Base-by-base conservation (phyloP, 192 early-diverging fungal genomes). In the Coemansia sp. region DNA sequence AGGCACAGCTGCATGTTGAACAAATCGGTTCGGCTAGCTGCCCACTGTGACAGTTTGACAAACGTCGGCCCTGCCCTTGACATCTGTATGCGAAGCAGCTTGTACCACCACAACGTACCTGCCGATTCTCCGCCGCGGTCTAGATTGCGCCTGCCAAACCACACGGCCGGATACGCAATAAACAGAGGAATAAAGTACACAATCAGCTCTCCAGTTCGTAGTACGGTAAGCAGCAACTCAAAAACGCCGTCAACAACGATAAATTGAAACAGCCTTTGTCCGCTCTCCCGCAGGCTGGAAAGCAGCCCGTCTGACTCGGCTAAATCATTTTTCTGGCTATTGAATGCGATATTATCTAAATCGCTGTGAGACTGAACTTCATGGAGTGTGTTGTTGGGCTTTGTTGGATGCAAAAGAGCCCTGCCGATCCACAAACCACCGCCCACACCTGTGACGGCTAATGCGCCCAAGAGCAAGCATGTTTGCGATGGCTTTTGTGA, bases 31-130 rank as follows among this genome's bases (percentile, higher is more conserved):
- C 97, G 81, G 15, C 94, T 95, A 27, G 91, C 92, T 0, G 94
- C 91, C 91, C 94, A 98, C 84, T 98, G 97, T 5, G 91, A 88
- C 15, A 97, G 67, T 85, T 98, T 98, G 60, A 96, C 94, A 78
- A 97, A 98, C 9, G 97, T 94, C 9, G 97, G 95, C 1, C 97
- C 97, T 10, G 93, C 93, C 19, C 75, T 51, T 56, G 94, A 92
- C 86, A 96, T 90, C 54, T 89, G 87, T 53, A 56, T 82, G 45
- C 94, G 87, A 17, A 97, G 57, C 14, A 92, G 78, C 25, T 81
- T 67, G 71, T 95, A 91, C 93, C 95, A 98, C 92, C 90, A 94
- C 2, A 96, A 56, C 2, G 85, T 70, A 15, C 88, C 87, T 5
- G 82, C 58, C 7, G 77, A 75, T 50, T 89, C 89, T 56, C 79